Conservation (phyloP, 2,329 filamentous ascomycete genomes). For the Hansfordia pulvinata region DNA sequence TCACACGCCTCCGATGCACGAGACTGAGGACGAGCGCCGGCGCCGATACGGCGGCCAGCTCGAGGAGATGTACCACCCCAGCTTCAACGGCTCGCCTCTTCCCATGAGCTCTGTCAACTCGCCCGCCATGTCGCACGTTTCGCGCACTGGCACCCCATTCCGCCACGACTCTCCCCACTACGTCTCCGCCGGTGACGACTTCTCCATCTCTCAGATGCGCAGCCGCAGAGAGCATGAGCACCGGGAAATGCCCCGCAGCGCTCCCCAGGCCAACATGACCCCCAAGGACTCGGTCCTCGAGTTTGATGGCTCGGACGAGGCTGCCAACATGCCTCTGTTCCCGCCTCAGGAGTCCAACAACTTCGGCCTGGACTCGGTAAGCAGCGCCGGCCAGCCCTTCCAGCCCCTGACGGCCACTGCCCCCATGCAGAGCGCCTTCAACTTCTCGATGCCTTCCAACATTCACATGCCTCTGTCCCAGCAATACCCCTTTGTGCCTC, state of each 20-base stretch:
- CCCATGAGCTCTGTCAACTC: constrained; percentile 46
- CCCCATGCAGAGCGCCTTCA: constrained; percentile 14
- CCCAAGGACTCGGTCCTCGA: constrained; percentile 86
- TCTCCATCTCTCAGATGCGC: constrained; percentile 43
- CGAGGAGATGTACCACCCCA: constrained; percentile 74
- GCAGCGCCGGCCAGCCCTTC: constrained; percentile 9
- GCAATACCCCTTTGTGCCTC: constrained; percentile 20
- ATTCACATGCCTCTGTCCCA: constrained; percentile 25
- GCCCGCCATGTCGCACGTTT: constrained; percentile 27
- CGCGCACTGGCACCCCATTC: constrained; percentile 70
- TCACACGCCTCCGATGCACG: constrained; percentile 37
- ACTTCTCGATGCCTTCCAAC: constrained; percentile 22
- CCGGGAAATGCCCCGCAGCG: constrained; percentile 28
- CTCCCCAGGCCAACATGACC: constrained; percentile 66
- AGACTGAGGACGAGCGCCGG: constrained; percentile 26
- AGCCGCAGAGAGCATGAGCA: constrained; percentile 48
- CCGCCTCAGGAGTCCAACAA: constrained; percentile 37
- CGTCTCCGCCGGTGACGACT: constrained; percentile 25
- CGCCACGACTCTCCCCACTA: constrained; percentile 54
- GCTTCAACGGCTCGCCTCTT: constrained; percentile 44
- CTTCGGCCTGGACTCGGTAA: constrained; percentile 22
- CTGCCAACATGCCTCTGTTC: constrained; percentile 61
- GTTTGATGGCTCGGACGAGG: constrained; percentile 63
- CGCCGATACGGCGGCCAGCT: constrained; percentile 56
- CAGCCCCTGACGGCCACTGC: constrained; percentile 9